A percentile compares a stretch with the other conserved stretches of the same genome.
Conservation (phyloP, 1,284 basidiomycete species). For the Cerioporus squamosus region DNA sequence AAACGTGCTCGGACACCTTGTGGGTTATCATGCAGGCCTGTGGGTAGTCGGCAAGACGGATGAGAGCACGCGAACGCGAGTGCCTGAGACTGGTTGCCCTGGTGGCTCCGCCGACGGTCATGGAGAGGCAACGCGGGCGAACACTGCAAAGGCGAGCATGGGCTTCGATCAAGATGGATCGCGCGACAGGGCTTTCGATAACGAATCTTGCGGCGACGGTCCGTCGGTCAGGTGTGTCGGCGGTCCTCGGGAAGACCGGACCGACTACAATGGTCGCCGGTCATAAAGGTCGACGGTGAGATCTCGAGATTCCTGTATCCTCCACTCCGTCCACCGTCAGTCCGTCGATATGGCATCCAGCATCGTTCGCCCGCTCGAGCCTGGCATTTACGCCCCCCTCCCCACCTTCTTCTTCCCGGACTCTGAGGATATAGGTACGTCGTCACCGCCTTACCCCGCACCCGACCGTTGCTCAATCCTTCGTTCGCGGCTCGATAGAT, state of each 20-base stretch:
- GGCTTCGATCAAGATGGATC: constrained; percentile 18
- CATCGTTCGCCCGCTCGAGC: constrained; percentile 58
- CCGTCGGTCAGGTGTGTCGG: constrained; percentile 24
- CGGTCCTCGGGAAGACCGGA: constrained; percentile 11
- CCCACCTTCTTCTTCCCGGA: constrained; percentile 82
- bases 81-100: not conserved
- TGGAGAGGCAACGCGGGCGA: constrained; percentile 2
- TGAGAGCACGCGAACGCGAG: not conserved
- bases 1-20: not conserved
- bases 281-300: constrained; percentile 18
- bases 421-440: constrained; percentile 82
- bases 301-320: constrained; percentile 22
- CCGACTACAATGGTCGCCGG: constrained; percentile 9
- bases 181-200: constrained; percentile 17
- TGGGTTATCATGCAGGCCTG: too few species aligned
- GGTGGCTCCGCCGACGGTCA: too few species aligned
- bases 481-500: constrained; percentile 51
- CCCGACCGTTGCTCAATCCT: not conserved
- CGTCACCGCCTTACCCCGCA: not conserved
- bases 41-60: not conserved
- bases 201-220: constrained; percentile 11
- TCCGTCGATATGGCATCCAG: constrained; percentile 18
- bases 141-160: not conserved
- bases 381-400: constrained; percentile 86
- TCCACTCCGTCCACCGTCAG: constrained; percentile 47